Percentiles rank a stretch among this genome's conserved stretches.
Evolutionary conservation across 345 rosid species (phyloP).

Genomic region (Hibiscus syriacus): DNA sequence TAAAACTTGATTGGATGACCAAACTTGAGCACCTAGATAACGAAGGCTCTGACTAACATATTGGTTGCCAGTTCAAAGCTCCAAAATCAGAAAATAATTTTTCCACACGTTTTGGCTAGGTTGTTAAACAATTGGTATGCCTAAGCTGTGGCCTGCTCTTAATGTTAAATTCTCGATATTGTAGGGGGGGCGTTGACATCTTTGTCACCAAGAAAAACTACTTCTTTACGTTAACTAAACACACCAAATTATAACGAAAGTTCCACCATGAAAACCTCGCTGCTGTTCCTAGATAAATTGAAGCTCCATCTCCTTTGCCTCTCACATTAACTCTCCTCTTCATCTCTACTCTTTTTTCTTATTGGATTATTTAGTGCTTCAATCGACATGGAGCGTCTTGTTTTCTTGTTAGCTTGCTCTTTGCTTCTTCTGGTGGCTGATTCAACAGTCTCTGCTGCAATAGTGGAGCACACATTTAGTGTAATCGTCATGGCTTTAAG

Average conservation of each 20-base stretch:
- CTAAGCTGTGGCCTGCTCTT: background rate
- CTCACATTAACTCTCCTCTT: background rate
- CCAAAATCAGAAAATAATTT: too few relatives aligned
- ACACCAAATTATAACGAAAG: background rate
- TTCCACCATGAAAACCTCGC: too few relatives aligned
- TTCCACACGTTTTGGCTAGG: background rate
- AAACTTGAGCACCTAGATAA: slow-evolving; percentile 20
- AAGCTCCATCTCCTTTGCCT: background rate
- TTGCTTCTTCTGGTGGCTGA: slow-evolving; percentile 21
- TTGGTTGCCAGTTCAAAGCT: background rate
- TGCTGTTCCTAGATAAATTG: background rate
- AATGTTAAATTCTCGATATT: too few relatives aligned
- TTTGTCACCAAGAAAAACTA: background rate
- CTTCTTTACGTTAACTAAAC: background rate
- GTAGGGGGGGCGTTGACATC: background rate
- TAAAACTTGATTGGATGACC: slow-evolving; percentile 14
- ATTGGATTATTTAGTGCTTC: background rate
- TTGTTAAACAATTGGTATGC: background rate
- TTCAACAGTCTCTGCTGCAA: slow-evolving; percentile 57
- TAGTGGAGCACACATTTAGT: slow-evolving; percentile 62
- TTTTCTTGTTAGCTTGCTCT: slow-evolving; percentile 24
- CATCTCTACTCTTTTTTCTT: too few relatives aligned
- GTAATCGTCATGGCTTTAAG: slow-evolving; percentile 42
- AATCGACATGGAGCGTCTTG: slow-evolving; percentile 26
- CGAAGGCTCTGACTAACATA: slow-evolving; percentile 14